These are phyloP conservation scores for Daldinia sp. DNA, from an alignment of 2,329 filamentous ascomycete genomes.

Conservation along the genomic window DNA sequence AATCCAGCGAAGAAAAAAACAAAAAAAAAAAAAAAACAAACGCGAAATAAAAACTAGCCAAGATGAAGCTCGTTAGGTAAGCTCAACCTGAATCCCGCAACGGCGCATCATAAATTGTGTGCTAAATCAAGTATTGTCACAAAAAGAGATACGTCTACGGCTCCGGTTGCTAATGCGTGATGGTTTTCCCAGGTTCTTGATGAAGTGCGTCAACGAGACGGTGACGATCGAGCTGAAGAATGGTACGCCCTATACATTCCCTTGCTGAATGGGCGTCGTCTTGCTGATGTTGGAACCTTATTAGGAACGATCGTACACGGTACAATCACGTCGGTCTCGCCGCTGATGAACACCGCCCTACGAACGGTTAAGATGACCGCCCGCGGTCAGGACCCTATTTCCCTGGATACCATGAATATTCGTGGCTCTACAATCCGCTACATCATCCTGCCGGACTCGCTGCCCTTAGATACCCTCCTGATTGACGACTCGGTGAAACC, in stretches of 20 bases:
- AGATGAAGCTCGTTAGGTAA: constrained; percentile 98
- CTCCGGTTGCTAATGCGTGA: constrained; percentile 50
- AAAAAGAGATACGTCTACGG: constrained; percentile 56
- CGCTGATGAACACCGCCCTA: constrained; percentile 98
- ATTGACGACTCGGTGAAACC: constrained; percentile 98
- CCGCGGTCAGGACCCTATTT: constrained; percentile 86
- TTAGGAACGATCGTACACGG: constrained; percentile 94
- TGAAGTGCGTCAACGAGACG: constrained; percentile 99
- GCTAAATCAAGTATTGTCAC: constrained; percentile 53
- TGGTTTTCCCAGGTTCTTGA: constrained; percentile 80
- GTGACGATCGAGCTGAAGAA: constrained; percentile 99
- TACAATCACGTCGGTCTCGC: constrained; percentile 95
- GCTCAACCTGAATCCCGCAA: constrained; percentile 51
- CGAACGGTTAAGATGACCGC: constrained; percentile 97
- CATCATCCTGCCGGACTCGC: constrained; percentile 93
- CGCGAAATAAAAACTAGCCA: constrained; percentile 54
- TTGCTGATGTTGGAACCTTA: neutral
- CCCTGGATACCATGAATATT: constrained; percentile 95
- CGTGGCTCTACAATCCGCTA: constrained; percentile 96
- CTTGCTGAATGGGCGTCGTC: neutral
- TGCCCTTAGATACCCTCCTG: constrained; percentile 93
- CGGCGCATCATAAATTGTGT: constrained; percentile 56
- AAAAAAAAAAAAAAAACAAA: neutral
- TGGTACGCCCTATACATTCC: constrained; percentile 67
- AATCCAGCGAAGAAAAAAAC: neutral